A percentile compares a stretch with the other conserved stretches of the same genome.
phyloP scores from a whole-genome alignment of 2,329 filamentous ascomycete species.

The Talaromyces sp. region DNA sequence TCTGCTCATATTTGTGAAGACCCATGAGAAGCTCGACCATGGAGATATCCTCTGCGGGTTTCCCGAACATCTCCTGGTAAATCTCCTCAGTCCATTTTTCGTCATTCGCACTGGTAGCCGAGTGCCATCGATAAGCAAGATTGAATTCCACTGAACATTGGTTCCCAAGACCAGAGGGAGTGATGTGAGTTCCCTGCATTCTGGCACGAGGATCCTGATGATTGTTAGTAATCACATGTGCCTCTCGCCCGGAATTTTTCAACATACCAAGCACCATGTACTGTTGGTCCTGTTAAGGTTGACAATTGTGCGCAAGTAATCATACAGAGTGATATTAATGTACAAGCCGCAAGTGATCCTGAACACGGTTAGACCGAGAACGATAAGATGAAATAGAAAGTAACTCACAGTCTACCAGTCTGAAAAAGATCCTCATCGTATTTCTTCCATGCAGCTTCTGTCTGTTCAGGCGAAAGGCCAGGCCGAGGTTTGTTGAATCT shows the following conservation, averaged over 20 bases:
- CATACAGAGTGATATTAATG: conserved; percentile 70
- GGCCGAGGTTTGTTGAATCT: conserved; percentile 65
- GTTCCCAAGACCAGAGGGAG: conserved; percentile 70
- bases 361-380: conserved; percentile 18
- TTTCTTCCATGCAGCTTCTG: conserved; percentile 55
- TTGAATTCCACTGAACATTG: conserved; percentile 86
- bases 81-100: conserved; percentile 74
- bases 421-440: conserved; percentile 76
- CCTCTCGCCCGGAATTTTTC: not conserved
- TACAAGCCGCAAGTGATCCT: conserved; percentile 66
- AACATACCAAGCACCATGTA: conserved; percentile 63
- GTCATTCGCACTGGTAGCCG: conserved; percentile 67
- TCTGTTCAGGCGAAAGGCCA: conserved; percentile 47
- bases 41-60: conserved; percentile 52
- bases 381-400: conserved; percentile 6
- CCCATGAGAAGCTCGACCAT: conserved; percentile 58
- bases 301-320: conserved; percentile 74
- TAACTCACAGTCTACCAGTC: conserved; percentile 58
- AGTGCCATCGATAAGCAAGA: conserved; percentile 82
- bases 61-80: conserved; percentile 59
- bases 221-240: not conserved
- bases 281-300: conserved; percentile 67
- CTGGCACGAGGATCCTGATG: conserved; percentile 61
- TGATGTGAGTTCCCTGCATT: conserved; percentile 57
- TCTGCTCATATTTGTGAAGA: conserved; percentile 58